phyloP scores from a whole-genome alignment of 768 basidiomycete genomes.

The Boletus rufocinnamomeus region DNA sequence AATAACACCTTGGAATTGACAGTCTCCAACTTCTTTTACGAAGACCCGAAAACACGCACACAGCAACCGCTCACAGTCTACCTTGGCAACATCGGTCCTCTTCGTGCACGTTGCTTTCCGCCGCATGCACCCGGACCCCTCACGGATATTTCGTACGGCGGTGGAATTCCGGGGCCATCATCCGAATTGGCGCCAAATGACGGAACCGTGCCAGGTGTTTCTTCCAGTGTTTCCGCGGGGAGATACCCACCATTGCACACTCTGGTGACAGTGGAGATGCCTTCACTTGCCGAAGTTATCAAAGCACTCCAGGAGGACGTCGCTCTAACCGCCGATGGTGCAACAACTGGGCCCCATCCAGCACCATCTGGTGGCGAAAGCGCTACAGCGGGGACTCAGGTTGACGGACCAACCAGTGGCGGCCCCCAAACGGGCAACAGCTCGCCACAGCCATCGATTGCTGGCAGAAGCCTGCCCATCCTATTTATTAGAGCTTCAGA shows the following conservation, averaged over 20 bases:
- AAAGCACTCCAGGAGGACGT: constrained; percentile 77
- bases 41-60: constrained; percentile 61
- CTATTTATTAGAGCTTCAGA: constrained; percentile 80
- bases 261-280: constrained; percentile 85
- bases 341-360: constrained; percentile 40
- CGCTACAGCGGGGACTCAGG: constrained; percentile 28
- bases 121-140: constrained; percentile 69
- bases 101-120: constrained; percentile 76
- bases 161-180: constrained; percentile 44
- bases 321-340: constrained; percentile 36
- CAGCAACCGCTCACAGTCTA: constrained; percentile 84
- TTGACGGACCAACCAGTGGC: constrained; percentile 30
- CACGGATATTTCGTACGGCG: constrained; percentile 62
- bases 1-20: constrained; percentile 80
- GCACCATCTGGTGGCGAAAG: constrained; percentile 29
- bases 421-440: constrained; percentile 22
- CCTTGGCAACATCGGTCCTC: constrained; percentile 86
- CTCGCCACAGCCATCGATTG: constrained; percentile 50
- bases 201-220: constrained; percentile 18
- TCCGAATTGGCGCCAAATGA: constrained; percentile 33
- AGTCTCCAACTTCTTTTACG: constrained; percentile 86
- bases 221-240: constrained; percentile 35
- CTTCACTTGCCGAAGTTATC: constrained; percentile 71
- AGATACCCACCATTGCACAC: constrained; percentile 70
- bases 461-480: constrained; percentile 72